A percentile compares a stretch with the other conserved stretches of the same genome.
Evolutionary conservation across 2,329 filamentous ascomycete genomes (phyloP).

Genomic region (Epichloe sylvatica): DNA sequence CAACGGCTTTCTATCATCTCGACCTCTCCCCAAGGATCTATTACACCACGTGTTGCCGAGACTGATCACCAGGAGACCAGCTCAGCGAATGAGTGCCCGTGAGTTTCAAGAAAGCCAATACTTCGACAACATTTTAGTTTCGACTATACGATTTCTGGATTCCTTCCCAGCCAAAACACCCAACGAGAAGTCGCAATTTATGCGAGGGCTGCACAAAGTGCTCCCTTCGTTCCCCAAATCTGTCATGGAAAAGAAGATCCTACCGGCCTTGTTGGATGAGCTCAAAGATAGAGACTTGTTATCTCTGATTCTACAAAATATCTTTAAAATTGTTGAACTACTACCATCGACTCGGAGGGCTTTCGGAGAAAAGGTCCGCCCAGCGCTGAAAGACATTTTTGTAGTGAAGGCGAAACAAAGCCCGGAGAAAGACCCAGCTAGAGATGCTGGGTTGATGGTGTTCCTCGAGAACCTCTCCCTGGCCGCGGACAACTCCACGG

Average conservation of each 20-base stretch:
- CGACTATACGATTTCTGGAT: constrained; percentile 90
- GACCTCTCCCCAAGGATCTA: constrained; percentile 68
- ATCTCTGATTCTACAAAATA: constrained; percentile 73
- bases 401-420: constrained; percentile 41
- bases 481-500: constrained; percentile 67
- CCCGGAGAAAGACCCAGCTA: constrained; percentile 64
- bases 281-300: constrained; percentile 83
- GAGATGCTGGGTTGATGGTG: constrained; percentile 84
- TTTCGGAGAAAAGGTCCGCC: constrained; percentile 78
- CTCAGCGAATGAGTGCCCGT: constrained; percentile 71
- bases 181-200: constrained; percentile 80
- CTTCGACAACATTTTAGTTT: constrained; percentile 93
- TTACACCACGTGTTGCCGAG: constrained; percentile 62
- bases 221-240: constrained; percentile 84
- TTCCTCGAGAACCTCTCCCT: constrained; percentile 69
- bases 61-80: constrained; percentile 75
- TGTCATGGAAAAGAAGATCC: constrained; percentile 86
- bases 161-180: constrained; percentile 81
- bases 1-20: constrained; percentile 76
- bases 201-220: constrained; percentile 77
- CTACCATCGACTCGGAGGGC: constrained; percentile 64
- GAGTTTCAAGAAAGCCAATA: constrained; percentile 94
- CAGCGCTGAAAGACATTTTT: constrained; percentile 72
- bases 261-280: constrained; percentile 81
- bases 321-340: constrained; percentile 76